Evolutionary conservation across 208 protist genomes (phyloP).

Genomic region (Trypanosoma scelopori): DNA sequence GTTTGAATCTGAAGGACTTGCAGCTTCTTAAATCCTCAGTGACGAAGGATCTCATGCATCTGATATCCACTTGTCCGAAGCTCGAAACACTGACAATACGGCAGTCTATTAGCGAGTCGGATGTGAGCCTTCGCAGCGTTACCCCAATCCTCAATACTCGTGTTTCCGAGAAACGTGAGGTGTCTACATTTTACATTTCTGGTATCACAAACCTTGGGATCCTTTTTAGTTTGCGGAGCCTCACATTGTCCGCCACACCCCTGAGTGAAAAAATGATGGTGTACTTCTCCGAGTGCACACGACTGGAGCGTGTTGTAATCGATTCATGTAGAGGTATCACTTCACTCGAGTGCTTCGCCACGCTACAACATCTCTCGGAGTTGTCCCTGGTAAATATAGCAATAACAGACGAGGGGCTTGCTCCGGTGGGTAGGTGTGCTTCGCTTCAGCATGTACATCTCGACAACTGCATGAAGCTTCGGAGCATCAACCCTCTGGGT

Average conservation of each 20-base stretch:
- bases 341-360: conserved; percentile 52
- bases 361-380: conserved; percentile 39
- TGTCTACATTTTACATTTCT: conserved; percentile 64
- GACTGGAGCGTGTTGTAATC: conserved; percentile 63
- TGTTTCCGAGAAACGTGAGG: conserved; percentile 21
- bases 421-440: conserved; percentile 37
- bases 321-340: conserved; percentile 54
- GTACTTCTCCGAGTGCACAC: conserved; percentile 41
- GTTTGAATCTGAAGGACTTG: conserved; percentile 50
- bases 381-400: conserved; percentile 49
- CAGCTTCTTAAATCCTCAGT: conserved; percentile 48
- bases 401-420: conserved; percentile 57
- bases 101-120: conserved; percentile 47
- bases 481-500: conserved; percentile 48
- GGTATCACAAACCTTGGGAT: conserved; percentile 57
- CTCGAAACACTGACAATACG: conserved; percentile 52
- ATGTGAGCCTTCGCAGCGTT: conserved; percentile 54
- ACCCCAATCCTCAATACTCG: conserved; percentile 68
- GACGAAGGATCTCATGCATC: conserved; percentile 60
- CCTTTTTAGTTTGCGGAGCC: conserved; percentile 52
- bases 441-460: conserved; percentile 52
- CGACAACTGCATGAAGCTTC: conserved; percentile 72
- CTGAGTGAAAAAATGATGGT: conserved; percentile 53
- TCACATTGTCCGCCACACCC: conserved; percentile 58
- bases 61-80: conserved; percentile 53